phyloP scores from a whole-genome alignment of 2,329 filamentous ascomycete genomes.

The Colletotrichum magnum region DNA sequence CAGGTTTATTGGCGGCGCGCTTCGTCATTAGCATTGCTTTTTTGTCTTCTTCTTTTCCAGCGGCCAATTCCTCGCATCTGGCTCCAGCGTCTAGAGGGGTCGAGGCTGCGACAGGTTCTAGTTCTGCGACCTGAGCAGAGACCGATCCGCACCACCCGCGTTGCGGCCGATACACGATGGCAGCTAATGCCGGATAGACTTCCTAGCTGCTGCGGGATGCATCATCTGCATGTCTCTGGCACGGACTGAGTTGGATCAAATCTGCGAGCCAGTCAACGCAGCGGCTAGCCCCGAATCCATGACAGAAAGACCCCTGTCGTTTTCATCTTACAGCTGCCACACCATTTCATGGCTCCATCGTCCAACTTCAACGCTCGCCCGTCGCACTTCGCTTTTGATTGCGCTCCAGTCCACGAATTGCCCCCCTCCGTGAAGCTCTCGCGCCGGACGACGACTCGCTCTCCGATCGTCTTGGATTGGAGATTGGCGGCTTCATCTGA shows the following conservation, averaged over 20 bases:
- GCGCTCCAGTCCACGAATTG: constrained; percentile 4
- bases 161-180: constrained; percentile 41
- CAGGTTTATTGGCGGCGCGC: constrained; percentile 31
- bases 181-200: constrained; percentile 41
- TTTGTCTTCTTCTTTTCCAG: constrained; percentile 11
- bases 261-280: constrained; percentile 40
- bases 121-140: constrained; percentile 34
- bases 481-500: constrained; percentile 28
- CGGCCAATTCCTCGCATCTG: constrained; percentile 25
- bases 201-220: constrained; percentile 42
- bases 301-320: constrained; percentile 37
- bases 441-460: not conserved
- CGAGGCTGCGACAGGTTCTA: constrained; percentile 37
- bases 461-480: constrained; percentile 5
- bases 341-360: constrained; percentile 35
- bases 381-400: constrained; percentile 13
- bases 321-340: constrained; percentile 38
- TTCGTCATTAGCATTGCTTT: constrained; percentile 39
- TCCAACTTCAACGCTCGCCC: constrained; percentile 27
- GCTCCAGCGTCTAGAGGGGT: constrained; percentile 1
- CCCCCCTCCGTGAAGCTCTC: not conserved
- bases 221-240: constrained; percentile 41
- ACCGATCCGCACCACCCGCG: constrained; percentile 38
- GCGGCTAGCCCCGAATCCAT: constrained; percentile 39
- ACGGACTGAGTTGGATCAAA: constrained; percentile 32